Percentiles rank a stretch among this genome's conserved stretches.
Evolutionary conservation across 176 grass and related monocot genomes (phyloP).

Genomic region (Musa troglodytarum): DNA sequence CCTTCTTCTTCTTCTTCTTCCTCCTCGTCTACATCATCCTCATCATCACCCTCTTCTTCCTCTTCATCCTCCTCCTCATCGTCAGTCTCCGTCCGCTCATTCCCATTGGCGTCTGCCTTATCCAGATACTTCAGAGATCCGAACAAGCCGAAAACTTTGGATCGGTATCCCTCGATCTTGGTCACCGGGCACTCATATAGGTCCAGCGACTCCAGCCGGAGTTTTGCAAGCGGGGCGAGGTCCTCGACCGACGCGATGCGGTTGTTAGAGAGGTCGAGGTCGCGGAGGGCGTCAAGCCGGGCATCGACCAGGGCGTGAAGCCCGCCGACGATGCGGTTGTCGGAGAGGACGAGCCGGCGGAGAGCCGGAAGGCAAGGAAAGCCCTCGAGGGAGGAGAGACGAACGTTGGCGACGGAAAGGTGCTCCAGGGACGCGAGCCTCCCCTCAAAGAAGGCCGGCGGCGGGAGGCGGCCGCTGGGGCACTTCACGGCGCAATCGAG

Average conservation of each 20-base stretch:
- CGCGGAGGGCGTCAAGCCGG: slow-evolving; percentile 34
- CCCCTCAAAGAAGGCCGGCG: slow-evolving; percentile 32
- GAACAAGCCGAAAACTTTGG: slow-evolving; percentile 41
- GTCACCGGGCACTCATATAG: slow-evolving; percentile 61
- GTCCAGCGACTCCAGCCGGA: slow-evolving; percentile 34
- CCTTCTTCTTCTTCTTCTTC: slow-evolving; percentile 12
- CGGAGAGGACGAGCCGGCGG: slow-evolving; percentile 53
- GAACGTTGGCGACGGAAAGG: slow-evolving; percentile 46
- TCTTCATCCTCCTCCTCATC: slow-evolving; percentile 50
- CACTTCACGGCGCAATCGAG: slow-evolving; percentile 61
- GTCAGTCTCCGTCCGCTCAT: slow-evolving; percentile 40
- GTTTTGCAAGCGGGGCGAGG: slow-evolving; percentile 32
- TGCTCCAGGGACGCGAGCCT: slow-evolving; percentile 30
- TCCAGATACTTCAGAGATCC: slow-evolving; percentile 45
- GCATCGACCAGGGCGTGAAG: slow-evolving; percentile 34
- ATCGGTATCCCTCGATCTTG: slow-evolving; percentile 41
- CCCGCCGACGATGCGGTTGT: slow-evolving; percentile 49
- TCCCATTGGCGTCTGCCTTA: slow-evolving; percentile 44
- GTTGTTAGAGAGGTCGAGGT: slow-evolving; percentile 65
- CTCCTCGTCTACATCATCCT: slow-evolving; percentile 8
- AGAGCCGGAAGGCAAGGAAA: slow-evolving; percentile 53
- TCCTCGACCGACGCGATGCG: slow-evolving; percentile 40
- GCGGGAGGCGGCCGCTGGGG: slow-evolving; percentile 41
- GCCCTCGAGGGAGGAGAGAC: slow-evolving; percentile 38
- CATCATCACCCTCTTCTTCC: slow-evolving; percentile 12